Conservation (phyloP, 2,329 filamentous ascomycete genomes). For the Alternaria conjuncta region DNA sequence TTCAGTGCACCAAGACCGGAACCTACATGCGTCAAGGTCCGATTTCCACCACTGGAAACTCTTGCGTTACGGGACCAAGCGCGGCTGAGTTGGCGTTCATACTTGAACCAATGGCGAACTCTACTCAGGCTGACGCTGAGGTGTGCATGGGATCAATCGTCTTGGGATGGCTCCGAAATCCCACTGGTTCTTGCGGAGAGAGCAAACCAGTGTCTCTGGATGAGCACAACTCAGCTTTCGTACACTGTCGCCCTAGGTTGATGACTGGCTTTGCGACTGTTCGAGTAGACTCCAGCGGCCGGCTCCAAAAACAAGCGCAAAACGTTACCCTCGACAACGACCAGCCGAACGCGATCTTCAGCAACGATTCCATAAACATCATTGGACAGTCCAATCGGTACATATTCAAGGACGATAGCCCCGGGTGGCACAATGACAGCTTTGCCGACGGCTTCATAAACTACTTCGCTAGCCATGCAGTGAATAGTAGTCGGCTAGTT, state of each 20-base stretch:
- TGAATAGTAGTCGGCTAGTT: slow-evolving; percentile 43
- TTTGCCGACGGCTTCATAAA: slow-evolving; percentile 55
- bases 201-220: background rate
- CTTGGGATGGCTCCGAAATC: slow-evolving; percentile 36
- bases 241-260: slow-evolving; percentile 49
- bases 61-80: slow-evolving; percentile 7
- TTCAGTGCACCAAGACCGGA: background rate
- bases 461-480: slow-evolving; percentile 50
- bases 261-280: slow-evolving; percentile 44
- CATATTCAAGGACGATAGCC: slow-evolving; percentile 13
- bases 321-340: background rate
- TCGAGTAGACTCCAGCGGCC: slow-evolving; percentile 40
- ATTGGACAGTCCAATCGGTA: slow-evolving; percentile 32
- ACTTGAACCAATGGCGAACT: slow-evolving; percentile 16
- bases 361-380: slow-evolving; percentile 31
- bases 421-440: slow-evolving; percentile 58
- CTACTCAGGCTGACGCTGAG: slow-evolving; percentile 22
- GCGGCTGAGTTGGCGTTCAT: slow-evolving; percentile 21
- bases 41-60: background rate
- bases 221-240: slow-evolving; percentile 29
- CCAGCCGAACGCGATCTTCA: slow-evolving; percentile 18
- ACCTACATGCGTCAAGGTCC: background rate
- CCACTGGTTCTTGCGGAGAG: slow-evolving; percentile 17
- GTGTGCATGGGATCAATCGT: slow-evolving; percentile 30
- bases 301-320: slow-evolving; percentile 23